Conservation (phyloP, 2,329 filamentous ascomycete species). For the Hypoxylon rubiginosum region DNA sequence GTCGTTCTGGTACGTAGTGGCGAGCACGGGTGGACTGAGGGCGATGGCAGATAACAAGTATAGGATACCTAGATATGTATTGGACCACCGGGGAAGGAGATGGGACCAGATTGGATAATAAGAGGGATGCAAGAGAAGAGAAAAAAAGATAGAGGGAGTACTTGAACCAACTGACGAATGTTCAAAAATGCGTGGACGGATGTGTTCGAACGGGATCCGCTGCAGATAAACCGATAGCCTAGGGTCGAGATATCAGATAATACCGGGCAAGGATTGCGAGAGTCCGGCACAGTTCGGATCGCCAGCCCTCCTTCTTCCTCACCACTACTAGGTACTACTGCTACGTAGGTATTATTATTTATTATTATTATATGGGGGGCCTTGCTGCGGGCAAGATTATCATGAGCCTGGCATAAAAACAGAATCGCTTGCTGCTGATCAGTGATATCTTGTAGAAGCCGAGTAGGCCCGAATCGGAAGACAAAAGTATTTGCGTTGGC, state of each 20-base stretch:
- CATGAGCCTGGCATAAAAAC: slow-evolving; percentile 5
- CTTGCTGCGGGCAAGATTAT: slow-evolving; percentile 1
- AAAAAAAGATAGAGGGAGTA: slow-evolving; percentile 26
- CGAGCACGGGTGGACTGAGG: slow-evolving; percentile 5
- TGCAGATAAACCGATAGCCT: slow-evolving; percentile 51
- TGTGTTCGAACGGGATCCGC: slow-evolving; percentile 41
- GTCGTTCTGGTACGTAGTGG: slow-evolving; percentile 21
- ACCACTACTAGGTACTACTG: background rate
- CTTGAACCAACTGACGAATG: slow-evolving; percentile 26
- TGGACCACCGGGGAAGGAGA: slow-evolving; percentile 20
- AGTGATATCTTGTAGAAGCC: slow-evolving; percentile 4
- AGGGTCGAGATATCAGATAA: slow-evolving; percentile 46
- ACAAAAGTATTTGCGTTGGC: slow-evolving; percentile 24
- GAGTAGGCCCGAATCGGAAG: slow-evolving; percentile 42
- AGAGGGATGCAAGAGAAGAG: slow-evolving; percentile 27
- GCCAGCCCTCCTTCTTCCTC: slow-evolving; percentile 20
- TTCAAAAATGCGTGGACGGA: slow-evolving; percentile 34
- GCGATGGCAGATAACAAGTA: slow-evolving; percentile 40
- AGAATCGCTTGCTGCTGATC: slow-evolving; percentile 16
- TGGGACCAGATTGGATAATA: slow-evolving; percentile 33
- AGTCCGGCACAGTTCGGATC: slow-evolving; percentile 37
- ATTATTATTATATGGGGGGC: slow-evolving; percentile 21
- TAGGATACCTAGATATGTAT: slow-evolving; percentile 26
- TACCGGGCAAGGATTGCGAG: slow-evolving; percentile 39
- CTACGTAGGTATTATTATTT: slow-evolving; percentile 11